These are phyloP conservation scores for Aspergillus taichungensis DNA, from an alignment of 495 filamentous ascomycete species.

Conservation along the genomic window DNA sequence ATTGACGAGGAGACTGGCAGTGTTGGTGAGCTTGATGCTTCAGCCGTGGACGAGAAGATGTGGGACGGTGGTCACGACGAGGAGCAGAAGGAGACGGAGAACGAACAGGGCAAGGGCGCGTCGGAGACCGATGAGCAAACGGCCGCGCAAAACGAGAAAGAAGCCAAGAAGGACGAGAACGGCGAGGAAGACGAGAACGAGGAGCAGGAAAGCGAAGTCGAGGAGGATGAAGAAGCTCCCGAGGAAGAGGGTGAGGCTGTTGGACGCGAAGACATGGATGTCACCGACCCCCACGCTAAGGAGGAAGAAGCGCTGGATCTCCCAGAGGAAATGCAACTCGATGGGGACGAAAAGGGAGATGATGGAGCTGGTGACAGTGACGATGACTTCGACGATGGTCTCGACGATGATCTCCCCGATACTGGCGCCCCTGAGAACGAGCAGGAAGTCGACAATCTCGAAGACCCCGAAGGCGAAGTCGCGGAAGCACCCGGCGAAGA, in stretches of 20 bases:
- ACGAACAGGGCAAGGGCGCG: constrained; percentile 58
- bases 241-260: constrained; percentile 55
- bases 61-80: constrained; percentile 83
- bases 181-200: constrained; percentile 40
- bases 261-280: constrained; percentile 51
- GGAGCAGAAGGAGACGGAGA: constrained; percentile 72
- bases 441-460: constrained; percentile 13
- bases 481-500: constrained; percentile 16
- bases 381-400: constrained; percentile 59
- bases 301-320: constrained; percentile 60
- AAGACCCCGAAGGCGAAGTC: constrained; percentile 30
- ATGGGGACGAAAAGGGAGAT: constrained; percentile 53
- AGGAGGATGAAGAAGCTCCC: constrained; percentile 48
- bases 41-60: constrained; percentile 92
- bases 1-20: constrained; percentile 84
- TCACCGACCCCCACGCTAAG: constrained; percentile 61
- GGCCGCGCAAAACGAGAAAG: constrained; percentile 49
- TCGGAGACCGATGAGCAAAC: constrained; percentile 55
- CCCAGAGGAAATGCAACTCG: constrained; percentile 62
- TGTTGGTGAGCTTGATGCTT: constrained; percentile 80
- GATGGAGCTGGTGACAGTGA: constrained; percentile 58
- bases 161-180: constrained; percentile 38
- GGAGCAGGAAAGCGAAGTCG: constrained; percentile 45
- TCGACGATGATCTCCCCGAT: constrained; percentile 57
- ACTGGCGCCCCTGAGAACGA: constrained; percentile 28